Conservation (phyloP, 2,329 filamentous ascomycete genomes). For the Fusarium torulosum region DNA sequence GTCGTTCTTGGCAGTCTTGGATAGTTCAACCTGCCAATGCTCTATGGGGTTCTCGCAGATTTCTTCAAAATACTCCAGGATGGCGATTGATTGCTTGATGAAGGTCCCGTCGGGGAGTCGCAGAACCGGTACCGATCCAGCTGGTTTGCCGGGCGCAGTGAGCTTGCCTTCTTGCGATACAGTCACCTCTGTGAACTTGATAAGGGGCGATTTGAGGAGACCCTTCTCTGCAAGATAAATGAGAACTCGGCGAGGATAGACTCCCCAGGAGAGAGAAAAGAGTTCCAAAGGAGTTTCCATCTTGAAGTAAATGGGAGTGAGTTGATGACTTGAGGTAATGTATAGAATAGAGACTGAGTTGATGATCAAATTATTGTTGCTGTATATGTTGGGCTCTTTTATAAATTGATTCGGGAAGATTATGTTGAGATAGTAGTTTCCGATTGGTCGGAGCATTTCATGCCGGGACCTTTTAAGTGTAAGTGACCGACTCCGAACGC, state of each 20-base stretch:
- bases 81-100: slow-evolving; percentile 38
- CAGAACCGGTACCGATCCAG: slow-evolving; percentile 23
- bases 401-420: background rate
- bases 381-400: background rate
- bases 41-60: slow-evolving; percentile 23
- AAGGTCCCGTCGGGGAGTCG: slow-evolving; percentile 32
- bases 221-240: slow-evolving; percentile 32
- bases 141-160: slow-evolving; percentile 25
- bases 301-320: background rate
- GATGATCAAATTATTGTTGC: fast-evolving
- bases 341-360: background rate
- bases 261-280: slow-evolving; percentile 30
- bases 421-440: background rate
- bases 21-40: slow-evolving; percentile 24
- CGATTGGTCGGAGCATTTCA: slow-evolving; percentile 1
- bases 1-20: background rate
- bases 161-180: background rate
- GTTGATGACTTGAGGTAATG: fast-evolving
- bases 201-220: slow-evolving; percentile 9
- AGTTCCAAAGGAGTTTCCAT: slow-evolving; percentile 32
- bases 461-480: background rate
- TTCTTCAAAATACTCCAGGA: slow-evolving; percentile 37
- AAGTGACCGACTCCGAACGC: background rate
- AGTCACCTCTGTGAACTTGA: slow-evolving; percentile 14
- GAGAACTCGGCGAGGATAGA: slow-evolving; percentile 29